Conservation (phyloP, 2,329 filamentous ascomycete genomes). For the Colletotrichum viniferum region DNA sequence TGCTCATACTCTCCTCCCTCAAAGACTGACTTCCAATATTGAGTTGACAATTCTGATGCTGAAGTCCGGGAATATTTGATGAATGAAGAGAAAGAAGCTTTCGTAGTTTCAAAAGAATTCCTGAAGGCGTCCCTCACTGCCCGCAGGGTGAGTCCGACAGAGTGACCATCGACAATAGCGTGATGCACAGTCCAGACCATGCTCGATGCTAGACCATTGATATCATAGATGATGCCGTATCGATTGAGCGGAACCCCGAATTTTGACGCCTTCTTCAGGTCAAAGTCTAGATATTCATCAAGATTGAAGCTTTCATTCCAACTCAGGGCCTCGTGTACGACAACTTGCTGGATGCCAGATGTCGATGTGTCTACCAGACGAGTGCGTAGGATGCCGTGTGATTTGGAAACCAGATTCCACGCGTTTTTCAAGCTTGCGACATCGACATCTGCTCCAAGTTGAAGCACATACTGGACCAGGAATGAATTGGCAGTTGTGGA, state of each 20-base stretch:
- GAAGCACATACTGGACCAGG: conserved; percentile 3
- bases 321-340: not conserved
- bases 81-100: conserved; percentile 3
- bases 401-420: conserved; percentile 12
- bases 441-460: not conserved
- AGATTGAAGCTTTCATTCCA: conserved; percentile 10
- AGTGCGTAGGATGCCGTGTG: conserved; percentile 24
- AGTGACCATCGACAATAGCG: conserved; percentile 5
- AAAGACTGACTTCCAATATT: conserved; percentile 17
- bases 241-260: conserved; percentile 21
- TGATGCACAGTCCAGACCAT: conserved; percentile 26
- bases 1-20: not conserved
- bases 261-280: not conserved
- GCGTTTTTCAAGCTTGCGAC: not conserved
- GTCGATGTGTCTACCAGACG: conserved; percentile 18
- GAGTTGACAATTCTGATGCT: not conserved
- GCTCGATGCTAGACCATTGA: not conserved
- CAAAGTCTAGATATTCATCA: not conserved
- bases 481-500: not conserved
- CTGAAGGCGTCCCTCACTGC: not conserved
- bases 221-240: conserved; percentile 21
- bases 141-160: conserved; percentile 2
- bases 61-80: conserved; percentile 7
- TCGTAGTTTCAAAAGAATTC: not conserved
- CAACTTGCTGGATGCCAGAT: conserved; percentile 56